phyloP scores from a whole-genome alignment of 257 asterid genomes.

The Coffea eugenioides region DNA sequence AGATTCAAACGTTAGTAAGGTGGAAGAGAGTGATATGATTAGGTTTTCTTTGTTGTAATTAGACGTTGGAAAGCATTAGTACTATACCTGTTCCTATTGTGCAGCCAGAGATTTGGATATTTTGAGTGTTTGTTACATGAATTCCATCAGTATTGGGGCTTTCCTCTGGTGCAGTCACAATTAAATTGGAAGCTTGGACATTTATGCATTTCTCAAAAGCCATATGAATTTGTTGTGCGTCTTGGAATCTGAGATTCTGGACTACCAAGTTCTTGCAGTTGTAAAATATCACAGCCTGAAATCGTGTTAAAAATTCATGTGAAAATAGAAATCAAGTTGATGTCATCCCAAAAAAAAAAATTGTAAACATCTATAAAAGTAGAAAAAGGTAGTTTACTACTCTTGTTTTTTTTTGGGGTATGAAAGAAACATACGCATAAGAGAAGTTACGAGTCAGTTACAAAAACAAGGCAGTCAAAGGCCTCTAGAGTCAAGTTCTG shows the following conservation, averaged over 20 bases:
- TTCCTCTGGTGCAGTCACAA: constrained; percentile 48
- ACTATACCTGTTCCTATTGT: constrained; percentile 60
- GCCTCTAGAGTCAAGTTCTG: no score
- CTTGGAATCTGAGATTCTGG: constrained; percentile 40
- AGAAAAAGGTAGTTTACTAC: no score
- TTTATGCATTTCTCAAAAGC: constrained; percentile 45
- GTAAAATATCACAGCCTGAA: constrained; percentile 71
- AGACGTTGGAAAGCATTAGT: background rate
- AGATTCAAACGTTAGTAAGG: background rate
- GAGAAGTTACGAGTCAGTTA: no score
- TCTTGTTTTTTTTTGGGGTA: no score
- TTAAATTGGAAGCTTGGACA: constrained; percentile 48
- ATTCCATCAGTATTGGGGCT: constrained; percentile 94
- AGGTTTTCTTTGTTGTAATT: background rate
- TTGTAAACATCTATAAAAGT: background rate
- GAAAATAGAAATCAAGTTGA: background rate
- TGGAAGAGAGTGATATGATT: no score
- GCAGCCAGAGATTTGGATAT: constrained; percentile 46
- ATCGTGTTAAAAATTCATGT: background rate
- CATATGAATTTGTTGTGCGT: constrained; percentile 74
- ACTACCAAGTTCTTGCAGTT: constrained; percentile 54
- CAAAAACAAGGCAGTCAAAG: no score
- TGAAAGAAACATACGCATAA: no score
- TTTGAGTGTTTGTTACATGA: constrained; percentile 52
- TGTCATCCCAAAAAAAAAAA: background rate